These are phyloP conservation scores for Alternaria panax DNA, from an alignment of 2,329 filamentous ascomycete species.

Conservation along the genomic window DNA sequence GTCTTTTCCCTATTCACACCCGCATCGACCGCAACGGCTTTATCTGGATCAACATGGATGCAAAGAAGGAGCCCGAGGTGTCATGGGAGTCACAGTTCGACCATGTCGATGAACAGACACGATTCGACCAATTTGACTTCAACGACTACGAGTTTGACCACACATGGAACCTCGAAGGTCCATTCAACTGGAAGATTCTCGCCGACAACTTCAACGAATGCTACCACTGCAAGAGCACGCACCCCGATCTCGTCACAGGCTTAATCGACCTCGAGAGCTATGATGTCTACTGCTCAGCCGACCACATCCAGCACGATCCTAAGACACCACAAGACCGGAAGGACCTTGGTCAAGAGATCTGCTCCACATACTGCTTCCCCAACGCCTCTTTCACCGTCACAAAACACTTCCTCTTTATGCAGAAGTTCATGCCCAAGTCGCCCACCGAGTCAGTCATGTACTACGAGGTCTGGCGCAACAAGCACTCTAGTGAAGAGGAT, in stretches of 20 bases:
- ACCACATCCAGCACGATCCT: slow-evolving; percentile 45
- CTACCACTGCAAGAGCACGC: slow-evolving; percentile 68
- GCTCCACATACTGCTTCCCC: slow-evolving; percentile 43
- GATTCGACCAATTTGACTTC: slow-evolving; percentile 44
- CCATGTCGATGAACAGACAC: slow-evolving; percentile 43
- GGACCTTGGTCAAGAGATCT: slow-evolving; percentile 36
- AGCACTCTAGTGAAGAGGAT: slow-evolving; percentile 64
- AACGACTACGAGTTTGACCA: slow-evolving; percentile 58
- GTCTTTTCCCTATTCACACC: slow-evolving; percentile 46
- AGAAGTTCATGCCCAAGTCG: slow-evolving; percentile 65
- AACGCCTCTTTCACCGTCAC: slow-evolving; percentile 43
- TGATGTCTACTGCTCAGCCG: slow-evolving; percentile 40
- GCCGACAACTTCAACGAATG: slow-evolving; percentile 72
- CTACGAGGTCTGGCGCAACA: slow-evolving; percentile 70
- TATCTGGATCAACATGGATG: slow-evolving; percentile 49
- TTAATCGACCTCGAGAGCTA: slow-evolving; percentile 67
- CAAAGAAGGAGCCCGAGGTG: slow-evolving; percentile 40
- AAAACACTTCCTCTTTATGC: slow-evolving; percentile 68
- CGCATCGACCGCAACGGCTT: slow-evolving; percentile 45
- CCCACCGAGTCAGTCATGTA: slow-evolving; percentile 63
- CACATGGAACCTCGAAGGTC: slow-evolving; percentile 42
- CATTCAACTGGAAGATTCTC: slow-evolving; percentile 47
- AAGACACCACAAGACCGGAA: slow-evolving; percentile 38
- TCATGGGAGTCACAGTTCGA: slow-evolving; percentile 43
- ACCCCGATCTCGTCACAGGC: slow-evolving; percentile 63